Conservation (phyloP, 2,329 filamentous ascomycete species). For the Claviceps quebecensis region DNA sequence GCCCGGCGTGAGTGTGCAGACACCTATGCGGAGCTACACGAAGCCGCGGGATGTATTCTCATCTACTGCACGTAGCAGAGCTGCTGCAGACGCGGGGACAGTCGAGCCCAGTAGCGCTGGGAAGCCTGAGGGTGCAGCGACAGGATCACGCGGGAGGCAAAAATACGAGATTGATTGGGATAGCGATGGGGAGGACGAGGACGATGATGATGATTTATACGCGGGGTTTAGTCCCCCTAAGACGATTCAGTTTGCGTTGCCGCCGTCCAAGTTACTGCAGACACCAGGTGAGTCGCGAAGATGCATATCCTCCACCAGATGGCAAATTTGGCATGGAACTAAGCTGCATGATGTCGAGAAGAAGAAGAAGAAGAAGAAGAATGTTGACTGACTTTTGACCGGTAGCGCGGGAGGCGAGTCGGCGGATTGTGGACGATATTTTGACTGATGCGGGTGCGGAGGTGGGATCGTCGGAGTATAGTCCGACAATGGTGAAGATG, state of each 20-base stretch:
- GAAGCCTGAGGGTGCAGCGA: constrained; percentile 1
- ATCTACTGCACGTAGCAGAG: constrained; percentile 6
- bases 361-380: too few relatives aligned
- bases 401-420: constrained; percentile 63
- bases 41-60: constrained; percentile 37
- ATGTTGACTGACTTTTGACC: not conserved
- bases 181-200: constrained; percentile 57
- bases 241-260: constrained; percentile 75
- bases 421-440: constrained; percentile 68
- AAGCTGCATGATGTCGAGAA: too few relatives aligned
- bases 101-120: not conserved
- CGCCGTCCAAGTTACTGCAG: constrained; percentile 62
- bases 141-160: constrained; percentile 13
- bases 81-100: not conserved
- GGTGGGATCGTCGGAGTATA: constrained; percentile 40
- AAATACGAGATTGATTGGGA: constrained; percentile 57
- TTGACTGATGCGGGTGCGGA: constrained; percentile 60
- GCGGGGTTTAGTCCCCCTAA: constrained; percentile 81
- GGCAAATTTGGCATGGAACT: not conserved
- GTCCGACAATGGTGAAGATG: constrained; percentile 52
- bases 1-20: constrained; percentile 76
- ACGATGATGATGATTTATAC: constrained; percentile 46
- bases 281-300: constrained; percentile 49
- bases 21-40: constrained; percentile 38
- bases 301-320: not conserved